These are phyloP conservation scores for Pezicula neosporulosa DNA, from an alignment of 2,329 filamentous ascomycete genomes.

Conservation along the genomic window DNA sequence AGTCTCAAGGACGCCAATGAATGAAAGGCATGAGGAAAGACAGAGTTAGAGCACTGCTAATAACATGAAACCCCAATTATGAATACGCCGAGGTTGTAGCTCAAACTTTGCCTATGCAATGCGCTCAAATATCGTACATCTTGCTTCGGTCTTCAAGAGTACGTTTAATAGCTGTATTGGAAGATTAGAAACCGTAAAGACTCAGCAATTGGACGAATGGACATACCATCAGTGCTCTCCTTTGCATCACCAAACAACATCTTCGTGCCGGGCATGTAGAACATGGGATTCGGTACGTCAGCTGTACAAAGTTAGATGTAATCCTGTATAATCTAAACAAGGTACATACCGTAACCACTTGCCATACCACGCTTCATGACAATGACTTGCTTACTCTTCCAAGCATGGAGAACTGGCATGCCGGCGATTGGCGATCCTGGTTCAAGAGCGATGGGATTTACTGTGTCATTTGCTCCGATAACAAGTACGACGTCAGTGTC, in stretches of 20 bases:
- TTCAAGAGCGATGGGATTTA: constrained; percentile 85
- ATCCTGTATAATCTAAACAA: background rate
- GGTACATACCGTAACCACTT: constrained; percentile 71
- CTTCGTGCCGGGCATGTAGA: constrained; percentile 83
- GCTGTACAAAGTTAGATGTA: constrained; percentile 41
- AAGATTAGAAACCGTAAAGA: background rate
- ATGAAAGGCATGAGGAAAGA: no score
- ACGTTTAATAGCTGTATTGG: constrained; percentile 13
- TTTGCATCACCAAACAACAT: constrained; percentile 94
- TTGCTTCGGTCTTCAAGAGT: constrained; percentile 17
- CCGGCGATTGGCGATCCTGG: constrained; percentile 81
- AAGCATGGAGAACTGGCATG: constrained; percentile 89
- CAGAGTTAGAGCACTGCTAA: no score
- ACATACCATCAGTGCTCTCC: constrained; percentile 70
- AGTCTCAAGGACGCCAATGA: no score
- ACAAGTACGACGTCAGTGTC: constrained; percentile 85
- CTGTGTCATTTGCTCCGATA: constrained; percentile 89
- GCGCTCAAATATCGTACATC: constrained; percentile 19
- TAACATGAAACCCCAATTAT: no score
- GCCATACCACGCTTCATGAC: constrained; percentile 93
- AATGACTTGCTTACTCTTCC: constrained; percentile 91
- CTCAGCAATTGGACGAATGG: background rate
- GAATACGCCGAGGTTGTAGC: no score
- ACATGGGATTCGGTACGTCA: constrained; percentile 91
- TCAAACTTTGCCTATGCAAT: no score